These are phyloP conservation scores for Sicyos baderoa DNA, from an alignment of 306 rosid species.

Conservation along the genomic window DNA sequence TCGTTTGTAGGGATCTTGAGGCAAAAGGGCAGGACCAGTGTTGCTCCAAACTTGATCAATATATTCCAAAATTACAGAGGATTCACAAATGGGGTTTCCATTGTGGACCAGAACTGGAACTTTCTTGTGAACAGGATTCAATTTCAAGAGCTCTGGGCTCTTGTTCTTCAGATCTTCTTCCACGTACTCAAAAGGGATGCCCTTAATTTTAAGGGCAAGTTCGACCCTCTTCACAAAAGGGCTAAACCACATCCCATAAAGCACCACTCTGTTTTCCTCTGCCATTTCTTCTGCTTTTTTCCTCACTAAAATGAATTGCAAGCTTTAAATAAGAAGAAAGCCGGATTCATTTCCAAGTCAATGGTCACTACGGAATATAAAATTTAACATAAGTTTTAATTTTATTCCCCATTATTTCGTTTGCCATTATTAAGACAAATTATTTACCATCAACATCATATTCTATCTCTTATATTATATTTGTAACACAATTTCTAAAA, in stretches of 20 bases:
- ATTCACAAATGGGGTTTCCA: constrained; percentile 28
- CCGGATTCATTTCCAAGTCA: no score
- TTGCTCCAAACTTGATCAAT: constrained; percentile 30
- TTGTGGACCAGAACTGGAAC: constrained; percentile 31
- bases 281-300: constrained; percentile 18
- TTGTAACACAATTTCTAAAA: no score
- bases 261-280: constrained; percentile 19
- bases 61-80: constrained; percentile 27
- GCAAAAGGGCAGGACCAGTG: constrained; percentile 17
- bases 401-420: no score
- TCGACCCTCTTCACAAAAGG: constrained; percentile 30
- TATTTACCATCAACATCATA: no score
- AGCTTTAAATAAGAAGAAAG: no score
- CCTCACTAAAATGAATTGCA: neutral
- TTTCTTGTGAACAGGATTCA: constrained; percentile 29
- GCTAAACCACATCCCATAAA: constrained; percentile 24
- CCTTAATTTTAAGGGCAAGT: constrained; percentile 25
- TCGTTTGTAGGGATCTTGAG: constrained; percentile 21
- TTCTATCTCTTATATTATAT: no score
- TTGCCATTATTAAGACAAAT: no score
- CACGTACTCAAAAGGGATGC: constrained; percentile 20
- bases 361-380: no score
- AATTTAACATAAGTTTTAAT: no score
- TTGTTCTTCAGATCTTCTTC: constrained; percentile 30
- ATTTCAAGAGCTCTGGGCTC: constrained; percentile 18